A percentile compares a stretch with the other conserved stretches of the same genome.
Evolutionary conservation across 2,329 filamentous ascomycete species (phyloP).

Genomic region (Pseudopithomyces chartarum): DNA sequence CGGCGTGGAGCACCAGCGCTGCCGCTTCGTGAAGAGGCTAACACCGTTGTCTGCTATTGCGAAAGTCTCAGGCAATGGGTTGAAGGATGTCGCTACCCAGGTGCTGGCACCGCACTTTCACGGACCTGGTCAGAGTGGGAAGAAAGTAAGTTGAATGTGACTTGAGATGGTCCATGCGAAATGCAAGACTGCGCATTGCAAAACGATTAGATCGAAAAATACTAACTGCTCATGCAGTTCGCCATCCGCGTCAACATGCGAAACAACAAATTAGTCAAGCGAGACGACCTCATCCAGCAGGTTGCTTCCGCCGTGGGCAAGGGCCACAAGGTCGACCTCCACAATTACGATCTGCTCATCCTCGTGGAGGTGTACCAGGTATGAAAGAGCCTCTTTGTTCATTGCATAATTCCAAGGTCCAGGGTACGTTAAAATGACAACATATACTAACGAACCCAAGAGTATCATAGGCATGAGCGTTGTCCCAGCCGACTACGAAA

Average conservation of each 20-base stretch:
- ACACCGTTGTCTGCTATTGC: constrained; percentile 64
- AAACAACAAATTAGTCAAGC: constrained; percentile 71
- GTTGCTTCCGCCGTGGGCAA: constrained; percentile 69
- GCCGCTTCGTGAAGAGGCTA: constrained; percentile 64
- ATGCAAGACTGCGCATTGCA: constrained; percentile 11
- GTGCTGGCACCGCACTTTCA: constrained; percentile 71
- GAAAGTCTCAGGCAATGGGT: constrained; percentile 71
- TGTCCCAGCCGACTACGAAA: constrained; percentile 74
- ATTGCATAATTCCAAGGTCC: constrained; percentile 3
- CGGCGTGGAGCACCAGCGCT: constrained; percentile 57
- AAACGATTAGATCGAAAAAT: constrained; percentile 16
- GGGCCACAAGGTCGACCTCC: constrained; percentile 77
- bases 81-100: constrained; percentile 66
- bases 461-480: constrained; percentile 80
- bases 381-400: constrained; percentile 39
- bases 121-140: constrained; percentile 51
- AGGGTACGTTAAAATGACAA: constrained; percentile 2
- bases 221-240: constrained; percentile 59
- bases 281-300: constrained; percentile 71
- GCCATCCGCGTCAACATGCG: constrained; percentile 82
- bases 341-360: constrained; percentile 76
- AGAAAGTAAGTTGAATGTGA: constrained; percentile 54
- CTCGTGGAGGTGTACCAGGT: constrained; percentile 83
- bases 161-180: constrained; percentile 10
- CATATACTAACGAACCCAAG: constrained; percentile 50